phyloP scores from a whole-genome alignment of 164 flowering plant genomes.

The Magnolia sinica region DNA sequence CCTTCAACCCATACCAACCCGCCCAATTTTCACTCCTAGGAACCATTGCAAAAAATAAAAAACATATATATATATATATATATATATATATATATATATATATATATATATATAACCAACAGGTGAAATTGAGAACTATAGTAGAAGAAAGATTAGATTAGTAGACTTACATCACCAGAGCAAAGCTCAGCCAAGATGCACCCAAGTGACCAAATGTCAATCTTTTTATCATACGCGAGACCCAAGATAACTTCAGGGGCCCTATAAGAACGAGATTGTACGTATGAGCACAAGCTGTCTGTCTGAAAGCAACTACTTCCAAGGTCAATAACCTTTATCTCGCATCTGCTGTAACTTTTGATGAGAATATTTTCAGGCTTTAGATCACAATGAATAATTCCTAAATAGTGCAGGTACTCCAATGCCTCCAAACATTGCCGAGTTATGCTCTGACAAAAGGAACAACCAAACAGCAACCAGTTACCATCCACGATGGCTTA shows the following conservation, averaged over 20 bases:
- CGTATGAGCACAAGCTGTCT: conserved; percentile 86
- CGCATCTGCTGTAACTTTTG: conserved; percentile 83
- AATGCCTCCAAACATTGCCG: conserved; percentile 89
- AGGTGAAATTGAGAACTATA: background rate
- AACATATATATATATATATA: too few species aligned
- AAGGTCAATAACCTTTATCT: conserved; percentile 89
- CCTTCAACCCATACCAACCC: too few species aligned
- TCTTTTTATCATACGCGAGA: conserved; percentile 74
- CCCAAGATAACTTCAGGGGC: conserved; percentile 98
- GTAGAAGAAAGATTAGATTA: background rate
- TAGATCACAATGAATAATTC: conserved; percentile 89
- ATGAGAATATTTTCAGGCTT: conserved; percentile 95
- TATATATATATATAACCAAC: too few species aligned
- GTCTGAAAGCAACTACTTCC: conserved; percentile 92
- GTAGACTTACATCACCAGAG: conserved; percentile 74
- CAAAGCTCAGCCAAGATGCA: conserved; percentile 91
- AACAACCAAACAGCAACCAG: background rate
- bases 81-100: too few species aligned
- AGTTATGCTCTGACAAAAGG: conserved; percentile 55
- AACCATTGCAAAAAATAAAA: too few species aligned
- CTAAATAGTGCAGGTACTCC: conserved; percentile 67
- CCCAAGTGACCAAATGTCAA: conserved; percentile 95
- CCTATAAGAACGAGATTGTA: conserved; percentile 94
- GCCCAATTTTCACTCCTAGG: too few species aligned
- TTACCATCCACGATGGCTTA: background rate